These are phyloP conservation scores for Clitopilus passeckerianus DNA, from an alignment of 768 basidiomycete genomes.

Conservation along the genomic window DNA sequence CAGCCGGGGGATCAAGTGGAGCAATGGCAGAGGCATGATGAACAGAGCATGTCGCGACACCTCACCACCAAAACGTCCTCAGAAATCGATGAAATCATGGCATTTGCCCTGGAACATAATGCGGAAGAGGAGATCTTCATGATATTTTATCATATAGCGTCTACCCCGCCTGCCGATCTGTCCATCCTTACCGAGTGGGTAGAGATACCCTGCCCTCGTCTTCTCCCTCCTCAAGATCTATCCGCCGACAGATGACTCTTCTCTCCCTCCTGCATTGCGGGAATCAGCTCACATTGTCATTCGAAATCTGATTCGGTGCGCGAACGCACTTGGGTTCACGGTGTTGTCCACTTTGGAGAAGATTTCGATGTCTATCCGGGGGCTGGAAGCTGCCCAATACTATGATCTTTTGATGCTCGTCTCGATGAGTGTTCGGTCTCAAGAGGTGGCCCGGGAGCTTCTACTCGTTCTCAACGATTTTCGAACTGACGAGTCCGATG, in stretches of 20 bases:
- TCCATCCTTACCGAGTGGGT: constrained; percentile 34
- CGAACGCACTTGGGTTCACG: constrained; percentile 50
- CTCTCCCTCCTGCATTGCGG: constrained; percentile 24
- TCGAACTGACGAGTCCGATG: constrained; percentile 19
- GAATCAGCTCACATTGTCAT: constrained; percentile 29
- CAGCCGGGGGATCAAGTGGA: constrained; percentile 1
- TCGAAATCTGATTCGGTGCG: constrained; percentile 46
- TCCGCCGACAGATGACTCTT: constrained; percentile 32
- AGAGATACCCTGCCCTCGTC: constrained; percentile 48
- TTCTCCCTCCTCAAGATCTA: constrained; percentile 46
- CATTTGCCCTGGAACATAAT: constrained; percentile 41
- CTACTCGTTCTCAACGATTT: constrained; percentile 56
- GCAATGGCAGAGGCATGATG: constrained; percentile 15
- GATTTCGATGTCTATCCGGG: constrained; percentile 36
- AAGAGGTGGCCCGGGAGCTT: constrained; percentile 51
- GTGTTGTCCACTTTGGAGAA: constrained; percentile 58
- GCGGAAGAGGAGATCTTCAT: constrained; percentile 51
- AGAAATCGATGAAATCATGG: constrained; percentile 30
- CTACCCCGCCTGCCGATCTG: constrained; percentile 20
- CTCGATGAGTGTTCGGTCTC: constrained; percentile 45
- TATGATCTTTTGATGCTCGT: constrained; percentile 48
- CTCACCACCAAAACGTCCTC: constrained; percentile 18
- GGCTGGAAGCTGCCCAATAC: constrained; percentile 36
- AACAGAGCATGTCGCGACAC: constrained; percentile 17
- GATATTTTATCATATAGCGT: constrained; percentile 38